Conservation (phyloP, 768 basidiomycete species). For the Russula emetica region DNA sequence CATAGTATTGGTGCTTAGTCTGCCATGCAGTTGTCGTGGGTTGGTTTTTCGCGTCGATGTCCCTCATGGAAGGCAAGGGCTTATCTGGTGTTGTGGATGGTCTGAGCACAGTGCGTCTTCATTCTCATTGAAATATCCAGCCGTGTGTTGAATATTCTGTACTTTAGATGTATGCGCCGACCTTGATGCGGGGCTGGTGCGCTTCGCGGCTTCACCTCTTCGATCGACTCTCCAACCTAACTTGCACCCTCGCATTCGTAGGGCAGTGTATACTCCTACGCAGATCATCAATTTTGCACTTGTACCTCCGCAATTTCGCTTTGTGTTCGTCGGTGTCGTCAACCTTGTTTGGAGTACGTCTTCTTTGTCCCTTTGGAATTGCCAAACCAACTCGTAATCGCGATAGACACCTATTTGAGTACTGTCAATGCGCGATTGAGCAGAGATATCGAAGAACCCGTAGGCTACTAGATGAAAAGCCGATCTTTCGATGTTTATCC, state of each 20-base stretch:
- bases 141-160: neutral
- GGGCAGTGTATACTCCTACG: constrained; percentile 71
- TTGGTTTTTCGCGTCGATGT: constrained; percentile 72
- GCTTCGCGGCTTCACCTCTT: constrained; percentile 29
- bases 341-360: constrained; percentile 79
- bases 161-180: constrained; percentile 62
- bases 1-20: neutral
- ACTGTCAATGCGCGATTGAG: constrained; percentile 6
- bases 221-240: neutral
- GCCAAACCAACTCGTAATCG: neutral
- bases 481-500: no score
- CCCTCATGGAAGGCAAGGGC: constrained; percentile 72
- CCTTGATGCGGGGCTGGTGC: constrained; percentile 72
- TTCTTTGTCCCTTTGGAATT: neutral
- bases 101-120: constrained; percentile 36
- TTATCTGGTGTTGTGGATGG: constrained; percentile 47
- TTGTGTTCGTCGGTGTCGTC: constrained; percentile 69
- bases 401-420: constrained; percentile 25
- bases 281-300: constrained; percentile 77
- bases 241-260: constrained; percentile 28
- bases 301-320: constrained; percentile 72
- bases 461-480: constrained; percentile 1
- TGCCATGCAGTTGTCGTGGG: constrained; percentile 40
- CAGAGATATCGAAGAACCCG: neutral
- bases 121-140: neutral